Base-by-base conservation (phyloP, 345 rosid species). In the Chamaenerion angustifolium region DNA sequence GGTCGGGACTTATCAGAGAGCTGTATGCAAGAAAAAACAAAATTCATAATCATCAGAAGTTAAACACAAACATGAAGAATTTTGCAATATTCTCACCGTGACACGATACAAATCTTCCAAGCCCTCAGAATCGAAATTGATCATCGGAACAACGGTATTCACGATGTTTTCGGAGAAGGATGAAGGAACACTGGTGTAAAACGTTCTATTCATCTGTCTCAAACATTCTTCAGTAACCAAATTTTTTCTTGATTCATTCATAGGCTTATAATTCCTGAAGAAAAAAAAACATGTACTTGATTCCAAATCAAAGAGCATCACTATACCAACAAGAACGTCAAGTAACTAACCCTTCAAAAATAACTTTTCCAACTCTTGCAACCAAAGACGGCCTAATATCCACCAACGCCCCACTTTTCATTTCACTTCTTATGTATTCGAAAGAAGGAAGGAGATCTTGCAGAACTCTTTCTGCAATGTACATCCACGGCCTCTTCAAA, bases 301-400 rank as follows among this genome's bases (percentile, higher is more conserved):
- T 11, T 40, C 12, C 12, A 14, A 0, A 1, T 4, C 14, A 27
- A 35, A 43, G 52, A 54, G n/a, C n/a, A 16, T 55, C 52, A 52
- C 27, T n/a, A 18, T n/a, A n/a, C n/a, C 4, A 23, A 10, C 7
- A 13, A 48, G 13, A 10, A n/a, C 40, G 4, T 21, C 25, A 21
- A 21, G 4, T 31, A 17, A 50, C 79, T 59, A 66, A 76, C 92
- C 71, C 48, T 6, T 48, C 56, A 50, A 83, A 83, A 44, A 60
- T 37, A 43, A 64, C 43, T 64, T 69, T 80, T 27, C 93, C 82
- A 66, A 80, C 59, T 62, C 88, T 64, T 55, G 79, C 92, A 49
- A 75, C 72, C 58, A 82, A 41, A 56, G 52, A 48, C 40, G 74
- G 71, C 56, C 72, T 80, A 25, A 63, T 40, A 25, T 17, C 65